Evolutionary conservation across 2,329 filamentous ascomycete genomes (phyloP), one percentile per base, ranked within the genome.

Genomic region (Magnaporthiopsis rhizophila): DNA sequence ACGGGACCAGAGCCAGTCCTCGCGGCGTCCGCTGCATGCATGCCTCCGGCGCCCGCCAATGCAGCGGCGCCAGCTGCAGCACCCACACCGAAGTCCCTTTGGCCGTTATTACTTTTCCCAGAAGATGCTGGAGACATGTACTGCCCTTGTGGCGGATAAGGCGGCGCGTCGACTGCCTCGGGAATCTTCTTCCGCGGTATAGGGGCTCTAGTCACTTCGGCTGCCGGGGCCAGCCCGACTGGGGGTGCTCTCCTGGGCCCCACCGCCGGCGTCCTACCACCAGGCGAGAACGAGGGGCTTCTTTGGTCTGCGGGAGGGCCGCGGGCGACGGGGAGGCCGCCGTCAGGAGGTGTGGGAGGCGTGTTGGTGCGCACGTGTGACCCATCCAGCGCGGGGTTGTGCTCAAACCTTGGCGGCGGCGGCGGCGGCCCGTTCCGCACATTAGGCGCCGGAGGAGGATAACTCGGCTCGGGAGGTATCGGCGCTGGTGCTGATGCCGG

Each of bases 201-300:
- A 60, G 67, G 67, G 3, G 66, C 62, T 59, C 71, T 73, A 8
- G 65, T 59, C 21, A 71, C 64, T 61, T 72, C 71, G 12, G 66
- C 67, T 9, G 45, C 45, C 12, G 45, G 4, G 66, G 63, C 18
- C 13, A n/a, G 11, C 28, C 58, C n/a, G 57, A 59, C 34, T 4
- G 38, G 8, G 21, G 53, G 5, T 53, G 32, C 53, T 45, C 34
- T 28, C 34, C 57, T 45, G 9, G 30, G 30, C 24, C 56, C 38
- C 15, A 26, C 32, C 56, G 34, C 26, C 13, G 34, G 18, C 24
- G 12, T 34, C 34, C 58, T 63, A 24, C 32, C 30, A 21, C 26
- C 62, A 18, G 32, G 24, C 11, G 28, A 12, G 56, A 59, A 50
- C 7, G 57, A 15, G 12, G 62, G 21, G 26, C n/a, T 18, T 18